A percentile compares a stretch with the other conserved stretches of the same genome.
Conservation (phyloP, 768 basidiomycete species). For the Zangia roseola region DNA sequence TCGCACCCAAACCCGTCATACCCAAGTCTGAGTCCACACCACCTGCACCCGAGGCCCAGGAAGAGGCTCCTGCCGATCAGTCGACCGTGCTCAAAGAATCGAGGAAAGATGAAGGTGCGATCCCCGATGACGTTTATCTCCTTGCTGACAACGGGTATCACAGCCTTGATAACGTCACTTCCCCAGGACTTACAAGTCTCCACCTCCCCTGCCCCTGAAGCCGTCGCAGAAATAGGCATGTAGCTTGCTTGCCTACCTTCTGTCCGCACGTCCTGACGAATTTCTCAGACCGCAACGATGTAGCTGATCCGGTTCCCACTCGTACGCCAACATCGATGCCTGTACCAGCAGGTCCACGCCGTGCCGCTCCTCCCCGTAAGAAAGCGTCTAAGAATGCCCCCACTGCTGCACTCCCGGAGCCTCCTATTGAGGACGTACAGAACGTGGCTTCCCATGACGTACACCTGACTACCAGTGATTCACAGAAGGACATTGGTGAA, state of each 20-base stretch:
- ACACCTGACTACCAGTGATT: slow-evolving; percentile 1
- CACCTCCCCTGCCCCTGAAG: slow-evolving; percentile 2
- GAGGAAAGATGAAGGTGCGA: slow-evolving; percentile 23
- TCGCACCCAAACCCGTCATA: slow-evolving; percentile 52
- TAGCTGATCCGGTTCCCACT: slow-evolving; percentile 31
- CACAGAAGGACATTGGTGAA: slow-evolving; percentile 14
- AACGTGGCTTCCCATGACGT: slow-evolving; percentile 1
- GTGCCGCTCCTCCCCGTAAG: slow-evolving; percentile 72
- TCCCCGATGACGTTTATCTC: not conserved
- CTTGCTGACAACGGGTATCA: slow-evolving; percentile 2
- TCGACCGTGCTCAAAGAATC: slow-evolving; percentile 6
- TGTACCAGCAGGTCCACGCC: slow-evolving; percentile 67
- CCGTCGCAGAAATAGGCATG: slow-evolving; percentile 17
- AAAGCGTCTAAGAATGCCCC: slow-evolving; percentile 56
- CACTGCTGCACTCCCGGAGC: slow-evolving; percentile 29
- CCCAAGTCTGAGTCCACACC: slow-evolving; percentile 29
- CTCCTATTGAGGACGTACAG: slow-evolving; percentile 20
- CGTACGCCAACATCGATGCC: slow-evolving; percentile 63
- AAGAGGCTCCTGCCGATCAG: slow-evolving; percentile 17
- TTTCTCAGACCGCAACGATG: slow-evolving; percentile 21
- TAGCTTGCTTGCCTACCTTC: not conserved
- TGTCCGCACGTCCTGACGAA: slow-evolving; percentile 5
- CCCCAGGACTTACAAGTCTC: slow-evolving; percentile 7
- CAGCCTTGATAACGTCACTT: slow-evolving; percentile 16
- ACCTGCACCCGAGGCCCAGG: slow-evolving; percentile 22